Percentiles rank a stretch among this genome's conserved stretches.
Evolutionary conservation across 2,329 filamentous ascomycete genomes (phyloP).

Genomic region (Geosmithia morbida): DNA sequence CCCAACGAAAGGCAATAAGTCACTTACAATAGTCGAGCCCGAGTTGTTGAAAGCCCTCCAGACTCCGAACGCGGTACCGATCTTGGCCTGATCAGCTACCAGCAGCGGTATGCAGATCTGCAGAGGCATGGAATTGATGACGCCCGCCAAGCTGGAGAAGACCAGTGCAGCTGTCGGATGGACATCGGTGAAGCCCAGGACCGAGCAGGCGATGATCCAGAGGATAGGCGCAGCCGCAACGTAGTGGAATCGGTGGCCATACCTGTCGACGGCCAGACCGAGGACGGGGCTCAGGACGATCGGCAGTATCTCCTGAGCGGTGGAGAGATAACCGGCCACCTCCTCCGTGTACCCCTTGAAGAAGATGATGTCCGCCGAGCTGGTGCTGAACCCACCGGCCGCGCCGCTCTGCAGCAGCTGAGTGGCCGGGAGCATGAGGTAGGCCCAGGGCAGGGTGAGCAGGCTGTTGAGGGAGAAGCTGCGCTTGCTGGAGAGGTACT

Average conservation of each 20-base stretch:
- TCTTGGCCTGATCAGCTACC: constrained; percentile 9
- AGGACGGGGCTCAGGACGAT: constrained; percentile 8
- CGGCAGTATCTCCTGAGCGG: constrained; percentile 7
- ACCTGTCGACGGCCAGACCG: constrained; percentile 8
- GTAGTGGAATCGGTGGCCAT: constrained; percentile 10
- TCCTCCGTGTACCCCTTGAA: constrained; percentile 11
- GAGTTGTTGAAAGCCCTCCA: constrained; percentile 11
- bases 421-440: constrained; percentile 9
- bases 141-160: too few relatives aligned
- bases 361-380: constrained; percentile 9
- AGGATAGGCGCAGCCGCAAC: constrained; percentile 8
- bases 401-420: constrained; percentile 9
- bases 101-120: constrained; percentile 8
- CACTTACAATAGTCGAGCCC: constrained; percentile 8
- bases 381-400: constrained; percentile 7
- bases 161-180: constrained; percentile 7
- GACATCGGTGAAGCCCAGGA: constrained; percentile 8
- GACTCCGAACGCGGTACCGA: constrained; percentile 9
- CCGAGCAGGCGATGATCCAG: constrained; percentile 7
- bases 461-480: too few relatives aligned
- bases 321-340: constrained; percentile 8
- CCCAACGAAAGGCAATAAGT: too few relatives aligned
- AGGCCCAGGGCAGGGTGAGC: constrained; percentile 5
- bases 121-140: too few relatives aligned
- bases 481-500: too few relatives aligned